These are phyloP conservation scores for Quercus glauca DNA, from an alignment of 306 rosid species.

Conservation along the genomic window DNA sequence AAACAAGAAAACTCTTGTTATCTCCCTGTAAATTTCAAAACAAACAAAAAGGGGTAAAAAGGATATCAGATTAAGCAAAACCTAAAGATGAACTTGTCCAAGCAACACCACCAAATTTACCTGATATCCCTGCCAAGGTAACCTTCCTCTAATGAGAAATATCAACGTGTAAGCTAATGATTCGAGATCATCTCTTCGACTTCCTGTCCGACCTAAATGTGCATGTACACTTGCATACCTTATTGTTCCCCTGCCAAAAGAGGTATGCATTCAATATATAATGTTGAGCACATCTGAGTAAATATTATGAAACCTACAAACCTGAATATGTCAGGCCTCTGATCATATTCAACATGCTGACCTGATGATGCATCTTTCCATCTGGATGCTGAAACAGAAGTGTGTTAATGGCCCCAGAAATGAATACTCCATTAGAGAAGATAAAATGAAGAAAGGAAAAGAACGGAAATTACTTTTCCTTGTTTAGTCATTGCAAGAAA, in stretches of 20 bases:
- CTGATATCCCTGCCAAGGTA: constrained; percentile 99
- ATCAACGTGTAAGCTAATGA: constrained; percentile 86
- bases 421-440: not conserved
- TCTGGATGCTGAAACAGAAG: constrained; percentile 68
- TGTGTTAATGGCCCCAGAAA: constrained; percentile 2
- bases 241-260: constrained; percentile 76
- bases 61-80: constrained; percentile 15
- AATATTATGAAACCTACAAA: constrained; percentile 23
- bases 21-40: constrained; percentile 65
- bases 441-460: not conserved
- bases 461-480: not conserved
- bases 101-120: constrained; percentile 31
- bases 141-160: constrained; percentile 88
- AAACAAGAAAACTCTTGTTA: constrained; percentile 91
- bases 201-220: constrained; percentile 93
- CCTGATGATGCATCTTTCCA: constrained; percentile 88
- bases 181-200: constrained; percentile 93
- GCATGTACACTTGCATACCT: constrained; percentile 98
- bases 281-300: not conserved
- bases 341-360: constrained; percentile 89
- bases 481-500: not conserved
- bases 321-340: constrained; percentile 97
- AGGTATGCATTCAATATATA: constrained; percentile 13
- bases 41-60: not conserved
- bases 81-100: constrained; percentile 2